phyloP scores from a whole-genome alignment of 805 yeast species.

The Maudiozyma serrabonitensis region DNA sequence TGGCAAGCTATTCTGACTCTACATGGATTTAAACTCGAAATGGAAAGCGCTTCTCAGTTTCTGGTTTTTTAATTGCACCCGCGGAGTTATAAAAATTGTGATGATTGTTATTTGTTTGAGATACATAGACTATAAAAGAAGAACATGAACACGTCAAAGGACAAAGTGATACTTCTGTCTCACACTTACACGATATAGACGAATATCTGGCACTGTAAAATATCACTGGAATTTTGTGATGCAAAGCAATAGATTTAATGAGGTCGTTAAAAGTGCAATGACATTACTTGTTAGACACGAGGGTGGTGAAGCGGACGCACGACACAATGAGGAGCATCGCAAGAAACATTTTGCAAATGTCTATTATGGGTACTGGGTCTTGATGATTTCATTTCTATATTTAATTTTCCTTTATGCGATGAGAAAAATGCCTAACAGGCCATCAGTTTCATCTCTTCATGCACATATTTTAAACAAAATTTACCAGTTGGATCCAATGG shows the following conservation, averaged over 20 bases:
- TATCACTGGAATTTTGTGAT: background rate
- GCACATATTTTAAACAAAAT: constrained; percentile 29
- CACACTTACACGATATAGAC: too few species aligned
- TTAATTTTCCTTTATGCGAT: constrained; percentile 29
- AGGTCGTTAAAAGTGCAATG: background rate
- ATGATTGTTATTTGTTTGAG: too few species aligned
- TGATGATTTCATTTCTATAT: constrained; percentile 36
- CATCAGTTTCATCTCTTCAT: constrained; percentile 29
- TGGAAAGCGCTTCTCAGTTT: too few species aligned
- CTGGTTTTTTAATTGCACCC: too few species aligned
- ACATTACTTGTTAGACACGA: background rate
- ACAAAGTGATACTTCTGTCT: too few species aligned
- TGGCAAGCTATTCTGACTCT: too few species aligned
- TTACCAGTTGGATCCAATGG: constrained; percentile 26
- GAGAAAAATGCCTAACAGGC: constrained; percentile 33
- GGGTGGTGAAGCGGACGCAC: background rate
- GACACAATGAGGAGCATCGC: constrained; percentile 36
- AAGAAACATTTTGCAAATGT: constrained; percentile 46
- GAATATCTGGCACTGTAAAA: background rate
- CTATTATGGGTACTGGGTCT: constrained; percentile 48
- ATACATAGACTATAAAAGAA: too few species aligned
- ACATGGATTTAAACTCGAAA: too few species aligned
- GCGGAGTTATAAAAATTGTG: too few species aligned
- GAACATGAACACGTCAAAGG: too few species aligned
- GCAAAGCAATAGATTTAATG: background rate